Percentiles rank a stretch among this genome's conserved stretches.
Conservation (phyloP, 2,329 filamentous ascomycete species). For the Sarocladiaceae sp. region DNA sequence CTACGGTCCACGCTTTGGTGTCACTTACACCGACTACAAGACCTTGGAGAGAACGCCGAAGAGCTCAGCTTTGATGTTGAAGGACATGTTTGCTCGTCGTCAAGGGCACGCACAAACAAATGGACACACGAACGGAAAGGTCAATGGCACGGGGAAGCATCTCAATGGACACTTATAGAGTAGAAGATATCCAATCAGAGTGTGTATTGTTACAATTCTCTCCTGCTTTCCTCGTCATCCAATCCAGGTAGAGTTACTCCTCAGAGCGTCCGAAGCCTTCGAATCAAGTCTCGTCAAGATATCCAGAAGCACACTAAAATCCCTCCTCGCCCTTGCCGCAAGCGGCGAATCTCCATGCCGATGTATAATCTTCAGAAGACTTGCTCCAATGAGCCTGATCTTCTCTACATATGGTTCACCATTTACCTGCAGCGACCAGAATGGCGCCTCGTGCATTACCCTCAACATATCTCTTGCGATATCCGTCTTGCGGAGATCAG, state of each 20-base stretch:
- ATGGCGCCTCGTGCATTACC: conserved; percentile 35
- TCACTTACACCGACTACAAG: conserved; percentile 31
- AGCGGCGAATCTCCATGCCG: conserved; percentile 31
- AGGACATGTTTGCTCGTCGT: conserved; percentile 13
- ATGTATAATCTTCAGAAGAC: conserved; percentile 33
- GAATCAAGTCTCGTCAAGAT: conserved; percentile 36
- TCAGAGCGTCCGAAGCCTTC: conserved; percentile 36
- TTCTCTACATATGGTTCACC: conserved; percentile 37
- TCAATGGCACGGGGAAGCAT: background rate
- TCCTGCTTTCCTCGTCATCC: conserved; percentile 8
- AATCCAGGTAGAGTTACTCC: conserved; percentile 20
- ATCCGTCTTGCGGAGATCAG: conserved; percentile 33
- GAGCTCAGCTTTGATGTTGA: conserved; percentile 26
- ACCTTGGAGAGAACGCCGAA: conserved; percentile 34
- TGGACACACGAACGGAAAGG: background rate
- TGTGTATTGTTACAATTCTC: no score
- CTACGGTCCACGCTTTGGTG: conserved; percentile 32
- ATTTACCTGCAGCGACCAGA: conserved; percentile 36
- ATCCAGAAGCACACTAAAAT: conserved; percentile 35
- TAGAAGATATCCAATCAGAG: no score
- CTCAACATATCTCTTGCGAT: conserved; percentile 38
- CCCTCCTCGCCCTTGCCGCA: conserved; percentile 29
- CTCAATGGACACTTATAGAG: background rate
- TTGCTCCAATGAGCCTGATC: conserved; percentile 33
- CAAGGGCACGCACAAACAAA: background rate